Base-by-base conservation (phyloP, 106 monocot genomes). In the Dendrobium huoshanense region DNA sequence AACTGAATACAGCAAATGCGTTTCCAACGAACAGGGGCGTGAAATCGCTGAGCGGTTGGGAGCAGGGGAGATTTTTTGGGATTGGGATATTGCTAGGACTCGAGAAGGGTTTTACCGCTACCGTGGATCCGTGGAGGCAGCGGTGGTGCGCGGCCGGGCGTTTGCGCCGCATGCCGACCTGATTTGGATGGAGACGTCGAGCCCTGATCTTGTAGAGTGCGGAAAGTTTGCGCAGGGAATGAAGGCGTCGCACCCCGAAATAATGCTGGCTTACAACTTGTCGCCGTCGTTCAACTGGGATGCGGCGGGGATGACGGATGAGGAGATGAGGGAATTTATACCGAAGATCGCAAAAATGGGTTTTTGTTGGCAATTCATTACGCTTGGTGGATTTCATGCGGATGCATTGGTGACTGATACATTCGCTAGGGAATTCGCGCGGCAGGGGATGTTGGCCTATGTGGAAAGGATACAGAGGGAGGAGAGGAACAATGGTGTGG, bases 211-310 rank as follows among this genome's bases (percentile, higher is more conserved):
- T 11, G 77, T 49, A 0, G 96, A 97, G 55, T 97, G 96, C 86
- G 85, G 85, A 0, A 79, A 75, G 19, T 97, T 97, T 73, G 84
- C 97, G 16, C 67, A 85, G 41, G 97, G 94, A 20, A 81, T 97
- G 68, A 90, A 85, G 78, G 70, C 86, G 19, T n/a, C 43, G 77
- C 43, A 79, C 24, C 94, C 96, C 7, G 92, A 90, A 55, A 80
- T 65, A 1, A 96, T 96, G 96, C 75, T 96, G 79, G 96, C 96
- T 10, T 96, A 96, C 87, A 94, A 96, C 78, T 83, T 96, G n/a
- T 96, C 96, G 29, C 94, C 96, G 27, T 96, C 96, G 41, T 96
- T 96, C 88, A 96, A 96, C 77, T 96, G 96, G 96, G 96, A 96
- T 47, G 93, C 91, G 7, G 90, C 96, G 19, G 94, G 94, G 58